A percentile compares a stretch with the other conserved stretches of the same genome.
Conservation (phyloP, 352 stramenopile species). For the Globisporangium cederbergense region DNA sequence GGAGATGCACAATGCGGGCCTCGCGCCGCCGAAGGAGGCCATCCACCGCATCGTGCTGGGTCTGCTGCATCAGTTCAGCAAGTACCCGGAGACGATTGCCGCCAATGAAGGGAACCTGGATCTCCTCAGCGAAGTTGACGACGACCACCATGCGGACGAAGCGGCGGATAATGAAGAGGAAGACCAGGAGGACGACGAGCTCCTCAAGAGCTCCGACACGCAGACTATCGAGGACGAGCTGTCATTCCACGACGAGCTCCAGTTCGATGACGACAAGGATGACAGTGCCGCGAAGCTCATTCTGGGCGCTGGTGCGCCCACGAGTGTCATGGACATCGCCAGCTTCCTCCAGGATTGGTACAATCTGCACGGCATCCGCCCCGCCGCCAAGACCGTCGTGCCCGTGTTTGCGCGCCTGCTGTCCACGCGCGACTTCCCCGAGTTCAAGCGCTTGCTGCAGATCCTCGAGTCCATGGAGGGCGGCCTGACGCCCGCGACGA, state of each 20-base stretch:
- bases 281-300: slow-evolving; percentile 21
- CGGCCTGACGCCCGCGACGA: slow-evolving; percentile 54
- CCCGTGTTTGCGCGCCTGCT: slow-evolving; percentile 63
- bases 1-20: slow-evolving; percentile 78
- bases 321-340: slow-evolving; percentile 55
- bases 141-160: slow-evolving; percentile 12
- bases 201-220: slow-evolving; percentile 36
- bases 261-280: slow-evolving; percentile 40
- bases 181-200: slow-evolving; percentile 24
- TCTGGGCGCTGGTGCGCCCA: slow-evolving; percentile 36
- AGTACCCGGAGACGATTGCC: slow-evolving; percentile 13
- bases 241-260: slow-evolving; percentile 26
- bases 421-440: slow-evolving; percentile 40
- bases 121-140: neutral
- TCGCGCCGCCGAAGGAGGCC: slow-evolving; percentile 55
- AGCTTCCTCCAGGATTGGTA: slow-evolving; percentile 86
- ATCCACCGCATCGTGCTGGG: slow-evolving; percentile 73
- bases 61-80: slow-evolving; percentile 40
- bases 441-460: slow-evolving; percentile 70
- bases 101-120: neutral
- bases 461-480: slow-evolving; percentile 75
- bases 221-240: slow-evolving; percentile 52
- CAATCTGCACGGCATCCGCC: slow-evolving; percentile 71
- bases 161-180: slow-evolving; percentile 21
- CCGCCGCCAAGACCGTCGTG: slow-evolving; percentile 70